Percentiles rank a stretch among this genome's conserved stretches.
Conservation (phyloP, 441 rosid species). For the Eruca vesicaria region DNA sequence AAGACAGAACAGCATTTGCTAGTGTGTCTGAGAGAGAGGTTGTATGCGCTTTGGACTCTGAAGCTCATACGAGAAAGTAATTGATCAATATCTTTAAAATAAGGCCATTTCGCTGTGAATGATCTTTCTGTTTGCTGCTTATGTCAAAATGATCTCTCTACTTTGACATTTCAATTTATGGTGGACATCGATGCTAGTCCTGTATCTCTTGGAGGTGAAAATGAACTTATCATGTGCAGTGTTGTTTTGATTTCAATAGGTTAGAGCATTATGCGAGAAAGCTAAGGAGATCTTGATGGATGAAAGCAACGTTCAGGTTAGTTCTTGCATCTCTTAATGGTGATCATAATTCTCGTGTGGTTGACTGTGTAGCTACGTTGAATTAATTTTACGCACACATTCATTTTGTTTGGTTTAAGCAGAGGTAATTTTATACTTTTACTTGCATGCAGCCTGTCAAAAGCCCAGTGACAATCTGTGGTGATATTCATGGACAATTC, state of each 20-base stretch:
- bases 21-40: neutral
- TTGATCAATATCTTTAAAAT: neutral
- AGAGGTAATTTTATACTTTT: neutral
- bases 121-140: slow-evolving; percentile 3
- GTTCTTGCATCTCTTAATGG: slow-evolving; percentile 6
- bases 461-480: slow-evolving; percentile 74
- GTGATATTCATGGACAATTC: slow-evolving; percentile 76
- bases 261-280: slow-evolving; percentile 67
- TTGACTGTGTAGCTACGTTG: slow-evolving; percentile 6
- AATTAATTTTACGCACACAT: neutral
- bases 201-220: neutral
- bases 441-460: slow-evolving; percentile 57
- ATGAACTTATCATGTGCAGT: slow-evolving; percentile 6
- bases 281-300: slow-evolving; percentile 72
- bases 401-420: slow-evolving; percentile 2
- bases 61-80: neutral
- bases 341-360: neutral
- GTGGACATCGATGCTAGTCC: neutral
- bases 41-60: neutral
- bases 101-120: neutral
- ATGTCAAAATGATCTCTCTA: neutral
- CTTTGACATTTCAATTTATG: neutral
- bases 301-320: slow-evolving; percentile 78
- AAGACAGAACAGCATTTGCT: neutral
- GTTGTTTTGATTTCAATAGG: slow-evolving; percentile 39